Evolutionary conservation across 202 grass and related monocot genomes (phyloP).

Genomic region (Alloteropsis angusta): DNA sequence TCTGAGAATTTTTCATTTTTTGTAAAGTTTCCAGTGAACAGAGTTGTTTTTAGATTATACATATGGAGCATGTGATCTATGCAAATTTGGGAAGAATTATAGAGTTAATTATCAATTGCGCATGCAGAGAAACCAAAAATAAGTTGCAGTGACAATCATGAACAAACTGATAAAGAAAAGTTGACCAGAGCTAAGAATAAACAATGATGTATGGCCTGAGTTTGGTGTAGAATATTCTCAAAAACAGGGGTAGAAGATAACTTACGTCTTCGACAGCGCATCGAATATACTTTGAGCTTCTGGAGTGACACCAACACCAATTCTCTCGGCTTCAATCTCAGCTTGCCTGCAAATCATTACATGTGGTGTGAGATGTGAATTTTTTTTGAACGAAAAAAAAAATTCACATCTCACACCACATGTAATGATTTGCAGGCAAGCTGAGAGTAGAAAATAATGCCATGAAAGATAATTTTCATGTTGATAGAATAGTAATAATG

Average conservation of each 20-base stretch:
- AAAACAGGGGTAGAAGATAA: slow-evolving; percentile 6
- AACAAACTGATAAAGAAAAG: neutral
- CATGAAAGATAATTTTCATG: neutral
- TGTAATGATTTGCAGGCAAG: too few species aligned
- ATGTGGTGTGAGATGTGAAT: neutral
- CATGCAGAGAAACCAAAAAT: neutral
- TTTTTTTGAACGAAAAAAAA: too few species aligned
- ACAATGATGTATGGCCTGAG: neutral
- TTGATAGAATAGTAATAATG: neutral
- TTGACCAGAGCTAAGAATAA: neutral
- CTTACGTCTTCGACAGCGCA: slow-evolving; percentile 92
- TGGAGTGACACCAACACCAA: slow-evolving; percentile 82
- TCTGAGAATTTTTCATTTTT: neutral
- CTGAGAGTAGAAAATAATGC: neutral
- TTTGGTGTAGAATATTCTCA: neutral
- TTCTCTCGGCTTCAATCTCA: slow-evolving; percentile 81
- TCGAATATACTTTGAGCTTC: slow-evolving; percentile 65
- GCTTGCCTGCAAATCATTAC: slow-evolving; percentile 57
- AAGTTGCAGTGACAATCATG: neutral
- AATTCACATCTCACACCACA: too few species aligned
- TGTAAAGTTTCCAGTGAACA: neutral
- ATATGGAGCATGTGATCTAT: neutral
- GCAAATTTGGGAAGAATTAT: neutral
- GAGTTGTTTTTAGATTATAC: neutral
- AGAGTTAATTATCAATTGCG: neutral